phyloP scores from a whole-genome alignment of 768 basidiomycete species.

The Amanita pallidorosea region DNA sequence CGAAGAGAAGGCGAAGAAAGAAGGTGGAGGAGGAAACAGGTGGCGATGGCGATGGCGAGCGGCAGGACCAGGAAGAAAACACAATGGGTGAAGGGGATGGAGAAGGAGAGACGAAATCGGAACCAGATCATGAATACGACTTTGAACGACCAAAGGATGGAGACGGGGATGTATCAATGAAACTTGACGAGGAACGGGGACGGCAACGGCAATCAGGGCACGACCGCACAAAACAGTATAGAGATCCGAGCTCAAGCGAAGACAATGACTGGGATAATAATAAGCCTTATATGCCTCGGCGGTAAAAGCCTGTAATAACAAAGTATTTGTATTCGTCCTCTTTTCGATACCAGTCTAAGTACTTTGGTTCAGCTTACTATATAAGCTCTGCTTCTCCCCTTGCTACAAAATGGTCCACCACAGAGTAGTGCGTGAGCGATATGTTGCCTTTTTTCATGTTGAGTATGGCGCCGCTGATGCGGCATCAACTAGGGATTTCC shows the following conservation, averaged over 20 bases:
- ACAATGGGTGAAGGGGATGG: conserved; percentile 10
- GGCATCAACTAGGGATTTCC: neutral
- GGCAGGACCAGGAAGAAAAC: conserved; percentile 12
- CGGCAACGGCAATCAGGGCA: conserved; percentile 4
- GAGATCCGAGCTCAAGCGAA: conserved; percentile 25
- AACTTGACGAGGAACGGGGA: conserved; percentile 8
- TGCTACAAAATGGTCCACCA: conserved; percentile 63
- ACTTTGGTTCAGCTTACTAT: conserved; percentile 18
- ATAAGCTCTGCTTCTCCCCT: conserved; percentile 72
- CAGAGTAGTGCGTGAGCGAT: conserved; percentile 64
- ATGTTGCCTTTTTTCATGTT: conserved; percentile 77
- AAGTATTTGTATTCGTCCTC: neutral
- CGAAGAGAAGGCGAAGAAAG: conserved; percentile 43
- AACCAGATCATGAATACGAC: conserved; percentile 16
- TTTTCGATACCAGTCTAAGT: conserved; percentile 1
- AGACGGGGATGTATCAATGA: conserved; percentile 18
- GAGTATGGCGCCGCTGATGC: conserved; percentile 48
- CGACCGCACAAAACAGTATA: conserved; percentile 15
- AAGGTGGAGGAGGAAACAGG: conserved; percentile 25
- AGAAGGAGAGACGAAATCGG: conserved; percentile 14
- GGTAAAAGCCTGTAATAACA: conserved; percentile 10
- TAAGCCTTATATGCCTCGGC: conserved; percentile 30
- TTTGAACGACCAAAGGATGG: neutral
- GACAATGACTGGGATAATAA: conserved; percentile 34
- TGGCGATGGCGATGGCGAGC: conserved; percentile 25